Evolutionary conservation across 345 rosid genomes (phyloP).

Genomic region (Moricandia arvensis): DNA sequence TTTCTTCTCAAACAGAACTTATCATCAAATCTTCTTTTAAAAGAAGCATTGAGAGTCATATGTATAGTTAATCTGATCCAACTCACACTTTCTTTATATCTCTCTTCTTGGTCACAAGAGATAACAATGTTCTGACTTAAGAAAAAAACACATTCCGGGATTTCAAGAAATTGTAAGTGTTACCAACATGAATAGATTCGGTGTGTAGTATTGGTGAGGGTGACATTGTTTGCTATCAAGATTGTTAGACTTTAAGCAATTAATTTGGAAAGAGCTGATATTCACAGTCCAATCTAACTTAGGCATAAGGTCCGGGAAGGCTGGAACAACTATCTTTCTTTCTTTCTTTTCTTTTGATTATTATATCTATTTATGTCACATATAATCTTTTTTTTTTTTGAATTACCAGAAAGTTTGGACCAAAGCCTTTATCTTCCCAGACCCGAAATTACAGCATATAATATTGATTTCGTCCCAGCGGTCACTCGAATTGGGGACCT

Average conservation of each 20-base stretch:
- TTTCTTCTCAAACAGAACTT: background rate
- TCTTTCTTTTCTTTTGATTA: too few species aligned
- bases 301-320: too few species aligned
- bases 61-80: background rate
- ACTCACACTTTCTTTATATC: background rate
- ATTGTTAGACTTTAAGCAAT: background rate
- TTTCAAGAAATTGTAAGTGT: background rate
- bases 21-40: background rate
- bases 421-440: too few species aligned
- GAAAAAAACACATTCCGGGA: background rate
- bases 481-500: too few species aligned
- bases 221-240: background rate
- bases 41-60: background rate
- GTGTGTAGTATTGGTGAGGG: background rate
- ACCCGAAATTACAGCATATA: too few species aligned
- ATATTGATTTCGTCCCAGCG: too few species aligned
- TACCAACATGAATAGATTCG: background rate
- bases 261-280: background rate
- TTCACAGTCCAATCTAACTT: background rate
- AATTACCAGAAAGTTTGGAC: too few species aligned
- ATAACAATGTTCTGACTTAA: background rate
- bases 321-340: too few species aligned
- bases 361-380: too few species aligned
- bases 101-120: background rate
- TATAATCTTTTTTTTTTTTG: too few species aligned